Evolutionary conservation across 2,329 filamentous ascomycete species (phyloP).

Genomic region (Paramyrothecium roridum): DNA sequence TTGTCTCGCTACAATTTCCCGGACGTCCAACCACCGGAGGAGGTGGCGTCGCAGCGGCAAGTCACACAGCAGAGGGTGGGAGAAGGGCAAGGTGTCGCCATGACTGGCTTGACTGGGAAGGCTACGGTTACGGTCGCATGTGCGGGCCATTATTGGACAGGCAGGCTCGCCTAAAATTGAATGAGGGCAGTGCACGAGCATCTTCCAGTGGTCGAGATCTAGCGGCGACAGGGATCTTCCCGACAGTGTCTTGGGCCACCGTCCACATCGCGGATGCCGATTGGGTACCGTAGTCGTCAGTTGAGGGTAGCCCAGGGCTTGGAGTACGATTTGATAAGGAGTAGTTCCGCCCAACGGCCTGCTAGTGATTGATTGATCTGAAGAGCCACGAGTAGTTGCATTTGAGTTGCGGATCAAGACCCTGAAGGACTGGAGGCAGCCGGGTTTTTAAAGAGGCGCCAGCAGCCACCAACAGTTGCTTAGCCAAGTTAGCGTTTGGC

Average conservation of each 20-base stretch:
- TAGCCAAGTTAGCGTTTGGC: no score
- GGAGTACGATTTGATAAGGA: no score
- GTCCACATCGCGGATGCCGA: background rate
- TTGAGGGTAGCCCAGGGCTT: no score
- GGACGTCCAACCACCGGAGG: background rate
- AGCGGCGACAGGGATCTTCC: background rate
- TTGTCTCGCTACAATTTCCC: background rate
- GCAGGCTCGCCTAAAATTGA: background rate
- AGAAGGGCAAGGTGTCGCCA: background rate
- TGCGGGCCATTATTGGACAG: background rate
- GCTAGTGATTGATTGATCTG: no score
- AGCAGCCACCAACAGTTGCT: no score
- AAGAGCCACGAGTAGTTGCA: no score
- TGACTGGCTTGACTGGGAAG: background rate
- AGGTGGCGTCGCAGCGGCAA: background rate
- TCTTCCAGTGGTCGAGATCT: background rate
- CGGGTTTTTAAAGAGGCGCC: no score
- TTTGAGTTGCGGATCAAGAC: no score
- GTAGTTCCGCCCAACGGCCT: no score
- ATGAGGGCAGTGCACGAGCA: background rate
- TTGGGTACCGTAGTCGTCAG: background rate
- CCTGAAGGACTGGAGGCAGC: no score
- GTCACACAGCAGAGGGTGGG: background rate
- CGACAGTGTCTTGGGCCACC: background rate
- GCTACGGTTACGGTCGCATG: background rate